phyloP scores from a whole-genome alignment of 2,329 filamentous ascomycete species.

The Colletotrichum zoysiae region DNA sequence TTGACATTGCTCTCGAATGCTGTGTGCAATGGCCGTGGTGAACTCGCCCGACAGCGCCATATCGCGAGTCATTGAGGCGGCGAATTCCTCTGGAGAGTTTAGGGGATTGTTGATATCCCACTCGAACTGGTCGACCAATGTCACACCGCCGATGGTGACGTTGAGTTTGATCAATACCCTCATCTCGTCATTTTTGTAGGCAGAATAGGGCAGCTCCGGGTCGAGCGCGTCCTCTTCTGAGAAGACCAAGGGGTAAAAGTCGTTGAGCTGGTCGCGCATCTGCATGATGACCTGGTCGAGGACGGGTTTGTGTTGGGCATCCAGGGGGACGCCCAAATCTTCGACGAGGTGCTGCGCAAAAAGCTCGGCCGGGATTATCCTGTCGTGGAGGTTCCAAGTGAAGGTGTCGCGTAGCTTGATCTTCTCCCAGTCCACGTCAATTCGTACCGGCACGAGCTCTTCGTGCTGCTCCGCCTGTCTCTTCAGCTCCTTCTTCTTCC shows the following conservation, averaged over 20 bases:
- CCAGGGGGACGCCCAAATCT: conserved; percentile 78
- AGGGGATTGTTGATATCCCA: conserved; percentile 98
- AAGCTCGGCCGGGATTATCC: conserved; percentile 80
- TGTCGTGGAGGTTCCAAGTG: conserved; percentile 97
- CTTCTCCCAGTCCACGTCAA: conserved; percentile 97
- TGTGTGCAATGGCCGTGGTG: conserved; percentile 96
- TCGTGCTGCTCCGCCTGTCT: conserved; percentile 92
- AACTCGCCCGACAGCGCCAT: conserved; percentile 95
- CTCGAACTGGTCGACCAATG: conserved; percentile 95
- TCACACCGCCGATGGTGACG: conserved; percentile 96
- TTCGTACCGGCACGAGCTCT: conserved; percentile 88
- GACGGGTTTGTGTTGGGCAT: conserved; percentile 73
- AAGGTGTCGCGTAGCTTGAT: conserved; percentile 96
- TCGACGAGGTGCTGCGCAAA: conserved; percentile 93
- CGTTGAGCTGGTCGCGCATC: conserved; percentile 89
- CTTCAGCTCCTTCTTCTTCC: conserved; percentile 83
- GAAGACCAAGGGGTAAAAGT: conserved; percentile 93
- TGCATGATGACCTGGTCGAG: conserved; percentile 73
- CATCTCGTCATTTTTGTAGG: conserved; percentile 99
- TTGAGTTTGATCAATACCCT: conserved; percentile 95
- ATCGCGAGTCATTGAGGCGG: conserved; percentile 87
- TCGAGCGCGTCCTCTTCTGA: conserved; percentile 92
- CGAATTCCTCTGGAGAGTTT: conserved; percentile 96
- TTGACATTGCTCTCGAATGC: conserved; percentile 95
- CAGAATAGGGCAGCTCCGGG: conserved; percentile 87